Conservation (phyloP, 208 protist genomes). For the Crithidia fasciculata region DNA sequence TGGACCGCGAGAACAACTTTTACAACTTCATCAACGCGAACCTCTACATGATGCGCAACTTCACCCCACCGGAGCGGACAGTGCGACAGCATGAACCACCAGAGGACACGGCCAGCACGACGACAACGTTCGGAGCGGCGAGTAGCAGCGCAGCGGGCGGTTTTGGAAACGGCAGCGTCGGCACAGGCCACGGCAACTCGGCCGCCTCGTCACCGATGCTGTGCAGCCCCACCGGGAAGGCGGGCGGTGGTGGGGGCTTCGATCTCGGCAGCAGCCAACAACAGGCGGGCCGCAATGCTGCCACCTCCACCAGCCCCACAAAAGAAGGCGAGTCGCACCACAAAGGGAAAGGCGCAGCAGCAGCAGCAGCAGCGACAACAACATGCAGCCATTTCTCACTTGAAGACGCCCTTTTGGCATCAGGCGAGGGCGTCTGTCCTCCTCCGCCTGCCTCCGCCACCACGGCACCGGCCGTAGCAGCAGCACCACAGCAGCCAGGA, state of each 20-base stretch:
- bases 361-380: too few species aligned
- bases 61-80: slow-evolving; percentile 40
- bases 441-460: too few species aligned
- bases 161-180: slow-evolving; percentile 7
- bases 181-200: slow-evolving; percentile 5
- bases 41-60: slow-evolving; percentile 43
- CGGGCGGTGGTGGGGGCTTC: neutral
- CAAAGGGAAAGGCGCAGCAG: neutral
- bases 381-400: too few species aligned
- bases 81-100: slow-evolving; percentile 29
- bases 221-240: neutral
- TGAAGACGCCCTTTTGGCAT: too few species aligned
- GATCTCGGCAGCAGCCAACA: neutral
- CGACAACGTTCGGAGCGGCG: slow-evolving; percentile 7
- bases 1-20: slow-evolving; percentile 55
- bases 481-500: too few species aligned
- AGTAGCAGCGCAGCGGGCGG: neutral
- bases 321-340: neutral
- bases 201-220: slow-evolving; percentile 2
- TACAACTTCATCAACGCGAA: slow-evolving; percentile 50
- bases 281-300: neutral
- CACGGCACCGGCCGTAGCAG: too few species aligned
- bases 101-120: neutral
- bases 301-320: neutral
- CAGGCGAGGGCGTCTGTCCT: too few species aligned